These are phyloP conservation scores for Thraustotheca clavata DNA, from an alignment of 352 stramenopile genomes.

Conservation along the genomic window DNA sequence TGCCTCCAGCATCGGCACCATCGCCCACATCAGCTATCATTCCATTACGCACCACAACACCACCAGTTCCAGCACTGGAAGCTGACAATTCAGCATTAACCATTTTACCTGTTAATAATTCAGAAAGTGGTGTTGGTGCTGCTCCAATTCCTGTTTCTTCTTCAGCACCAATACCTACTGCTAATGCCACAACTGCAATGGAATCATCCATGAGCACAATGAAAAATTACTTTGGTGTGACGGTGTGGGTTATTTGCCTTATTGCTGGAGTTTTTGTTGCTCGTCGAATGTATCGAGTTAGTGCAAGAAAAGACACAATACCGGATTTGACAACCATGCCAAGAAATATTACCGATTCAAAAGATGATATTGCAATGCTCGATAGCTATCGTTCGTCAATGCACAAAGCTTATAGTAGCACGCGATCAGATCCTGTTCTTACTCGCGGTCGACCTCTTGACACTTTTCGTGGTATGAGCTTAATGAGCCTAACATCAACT, in stretches of 20 bases:
- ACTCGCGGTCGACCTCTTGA: neutral
- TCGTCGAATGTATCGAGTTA: neutral
- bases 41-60: neutral
- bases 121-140: too few species aligned
- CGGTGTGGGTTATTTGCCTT: neutral
- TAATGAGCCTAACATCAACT: neutral
- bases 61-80: neutral
- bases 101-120: neutral
- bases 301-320: neutral
- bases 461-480: neutral
- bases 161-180: neutral
- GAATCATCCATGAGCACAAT: neutral
- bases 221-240: neutral
- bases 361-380: neutral
- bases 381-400: conserved; percentile 1
- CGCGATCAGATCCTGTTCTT: neutral
- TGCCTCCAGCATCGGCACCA: neutral
- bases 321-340: neutral
- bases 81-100: neutral
- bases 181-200: neutral
- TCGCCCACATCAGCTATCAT: neutral
- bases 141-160: too few species aligned
- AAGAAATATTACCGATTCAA: neutral
- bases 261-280: neutral
- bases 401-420: neutral